Percentiles rank a stretch among this genome's conserved stretches.
Evolutionary conservation across 2,329 filamentous ascomycete genomes (phyloP).

Genomic region (Paecilomyces fulvus): DNA sequence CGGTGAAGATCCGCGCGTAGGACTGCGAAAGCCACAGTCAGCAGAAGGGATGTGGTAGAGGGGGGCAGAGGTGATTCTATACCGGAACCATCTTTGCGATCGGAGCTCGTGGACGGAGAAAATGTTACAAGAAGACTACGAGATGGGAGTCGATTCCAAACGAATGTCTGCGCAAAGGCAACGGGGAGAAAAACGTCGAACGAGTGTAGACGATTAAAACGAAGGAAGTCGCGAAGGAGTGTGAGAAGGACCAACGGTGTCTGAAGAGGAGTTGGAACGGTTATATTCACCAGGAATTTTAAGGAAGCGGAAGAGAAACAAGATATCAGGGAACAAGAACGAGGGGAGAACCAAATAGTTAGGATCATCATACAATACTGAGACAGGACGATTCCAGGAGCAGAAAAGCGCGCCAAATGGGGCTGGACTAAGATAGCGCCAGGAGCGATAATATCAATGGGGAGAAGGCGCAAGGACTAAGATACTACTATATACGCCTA

Average conservation of each 20-base stretch:
- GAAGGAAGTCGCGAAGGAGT: background rate
- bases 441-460: background rate
- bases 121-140: background rate
- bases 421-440: background rate
- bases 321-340: background rate
- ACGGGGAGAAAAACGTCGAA: background rate
- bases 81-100: background rate
- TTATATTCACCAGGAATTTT: background rate
- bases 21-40: conserved; percentile 12
- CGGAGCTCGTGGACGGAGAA: background rate
- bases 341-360: background rate
- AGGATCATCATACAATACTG: background rate
- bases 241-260: background rate
- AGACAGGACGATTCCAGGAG: background rate
- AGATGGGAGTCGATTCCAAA: conserved; percentile 1
- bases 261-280: background rate
- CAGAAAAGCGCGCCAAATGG: background rate
- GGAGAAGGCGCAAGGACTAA: background rate
- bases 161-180: background rate
- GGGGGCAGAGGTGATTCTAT: background rate
- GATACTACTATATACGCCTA: background rate
- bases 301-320: background rate
- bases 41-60: background rate
- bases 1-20: conserved; percentile 28
- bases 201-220: background rate